These are phyloP conservation scores for Citrullus amarus DNA, from an alignment of 306 rosid genomes.

Conservation along the genomic window DNA sequence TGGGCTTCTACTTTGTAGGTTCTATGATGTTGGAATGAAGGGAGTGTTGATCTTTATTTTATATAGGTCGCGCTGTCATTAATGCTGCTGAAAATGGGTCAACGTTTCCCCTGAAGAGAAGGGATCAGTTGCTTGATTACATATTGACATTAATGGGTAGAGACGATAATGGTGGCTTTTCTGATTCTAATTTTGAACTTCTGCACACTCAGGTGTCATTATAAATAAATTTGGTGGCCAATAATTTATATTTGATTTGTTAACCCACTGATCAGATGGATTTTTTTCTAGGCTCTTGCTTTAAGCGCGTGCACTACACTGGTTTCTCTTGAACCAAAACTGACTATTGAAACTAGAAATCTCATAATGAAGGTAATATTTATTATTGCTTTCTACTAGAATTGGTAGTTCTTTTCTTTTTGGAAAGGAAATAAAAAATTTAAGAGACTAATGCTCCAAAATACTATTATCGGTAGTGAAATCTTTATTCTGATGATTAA, in stretches of 20 bases:
- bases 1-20: neutral
- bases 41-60: constrained; percentile 15
- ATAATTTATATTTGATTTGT: constrained; percentile 14
- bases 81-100: constrained; percentile 90
- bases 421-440: too few relatives aligned
- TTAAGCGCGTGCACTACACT: constrained; percentile 93
- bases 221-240: constrained; percentile 8
- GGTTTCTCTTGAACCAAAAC: constrained; percentile 93
- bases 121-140: constrained; percentile 85
- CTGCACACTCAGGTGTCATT: constrained; percentile 63
- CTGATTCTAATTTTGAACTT: constrained; percentile 69
- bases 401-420: neutral
- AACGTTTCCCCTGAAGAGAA: constrained; percentile 78
- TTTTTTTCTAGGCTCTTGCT: constrained; percentile 66
- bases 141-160: constrained; percentile 84
- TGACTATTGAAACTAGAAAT: constrained; percentile 86
- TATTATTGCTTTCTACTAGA: neutral
- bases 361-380: constrained; percentile 68
- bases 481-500: neutral
- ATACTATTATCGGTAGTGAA: neutral
- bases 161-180: constrained; percentile 69
- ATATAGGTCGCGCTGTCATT: constrained; percentile 82
- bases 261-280: constrained; percentile 1
- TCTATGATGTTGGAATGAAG: constrained; percentile 11
- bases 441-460: too few relatives aligned